A percentile compares a stretch with the other conserved stretches of the same genome.
Conservation (phyloP, 441 rosid genomes). For the Corymbia calophylla region DNA sequence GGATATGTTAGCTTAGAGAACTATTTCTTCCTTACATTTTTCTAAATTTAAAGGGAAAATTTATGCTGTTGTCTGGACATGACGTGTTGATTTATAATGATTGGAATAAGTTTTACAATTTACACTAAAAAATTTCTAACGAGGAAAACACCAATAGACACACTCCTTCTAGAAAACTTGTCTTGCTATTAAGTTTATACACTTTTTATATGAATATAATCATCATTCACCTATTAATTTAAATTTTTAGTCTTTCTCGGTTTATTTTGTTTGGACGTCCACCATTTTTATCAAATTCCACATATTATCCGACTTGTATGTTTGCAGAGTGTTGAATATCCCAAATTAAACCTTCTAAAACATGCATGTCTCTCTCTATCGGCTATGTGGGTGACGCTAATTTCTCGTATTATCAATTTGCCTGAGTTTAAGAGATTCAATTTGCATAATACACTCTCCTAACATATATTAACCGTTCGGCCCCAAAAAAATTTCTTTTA, state of each 20-base stretch:
- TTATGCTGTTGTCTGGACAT: neutral
- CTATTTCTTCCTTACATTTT: neutral
- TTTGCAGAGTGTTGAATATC: neutral
- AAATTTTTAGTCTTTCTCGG: neutral
- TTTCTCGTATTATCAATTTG: neutral
- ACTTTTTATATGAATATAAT: neutral
- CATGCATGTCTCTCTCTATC: neutral
- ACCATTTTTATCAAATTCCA: neutral
- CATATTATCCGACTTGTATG: neutral
- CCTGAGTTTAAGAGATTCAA: neutral
- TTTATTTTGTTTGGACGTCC: accelerated
- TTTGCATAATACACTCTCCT: neutral
- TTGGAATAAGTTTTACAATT: neutral
- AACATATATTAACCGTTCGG: neutral
- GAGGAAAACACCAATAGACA: neutral
- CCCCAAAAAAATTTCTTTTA: too few relatives aligned
- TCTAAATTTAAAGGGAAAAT: neutral
- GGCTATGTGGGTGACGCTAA: neutral
- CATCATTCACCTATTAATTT: neutral
- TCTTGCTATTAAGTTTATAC: neutral
- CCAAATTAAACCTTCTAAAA: neutral
- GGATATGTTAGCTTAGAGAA: neutral
- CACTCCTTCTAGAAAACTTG: neutral
- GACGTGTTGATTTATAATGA: accelerated
- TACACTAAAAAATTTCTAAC: neutral